phyloP scores from a whole-genome alignment of 805 yeast genomes.

The Myxozyma kluyveri region DNA sequence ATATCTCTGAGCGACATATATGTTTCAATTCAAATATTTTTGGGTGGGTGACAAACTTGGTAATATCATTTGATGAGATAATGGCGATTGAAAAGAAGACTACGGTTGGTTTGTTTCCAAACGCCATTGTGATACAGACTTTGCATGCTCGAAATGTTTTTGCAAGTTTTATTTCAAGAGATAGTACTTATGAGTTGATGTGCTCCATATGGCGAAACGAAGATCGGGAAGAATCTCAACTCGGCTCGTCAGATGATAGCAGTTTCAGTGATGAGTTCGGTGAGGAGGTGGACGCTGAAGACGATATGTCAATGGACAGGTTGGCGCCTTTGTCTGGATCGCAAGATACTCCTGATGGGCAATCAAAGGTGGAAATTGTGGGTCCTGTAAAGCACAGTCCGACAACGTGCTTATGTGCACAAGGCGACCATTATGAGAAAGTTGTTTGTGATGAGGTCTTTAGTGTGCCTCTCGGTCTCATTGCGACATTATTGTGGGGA shows the following conservation, averaged over 20 bases:
- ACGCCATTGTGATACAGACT: conserved; percentile 76
- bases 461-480: conserved; percentile 73
- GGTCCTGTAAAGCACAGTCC: conserved; percentile 68
- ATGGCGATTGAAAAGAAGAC: conserved; percentile 70
- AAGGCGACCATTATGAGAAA: conserved; percentile 34
- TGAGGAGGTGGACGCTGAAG: conserved; percentile 29
- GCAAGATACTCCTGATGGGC: conserved; percentile 35
- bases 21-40: conserved; percentile 84
- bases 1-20: conserved; percentile 69
- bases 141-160: conserved; percentile 63
- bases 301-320: conserved; percentile 5
- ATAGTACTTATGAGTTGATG: conserved; percentile 67
- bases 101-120: conserved; percentile 88
- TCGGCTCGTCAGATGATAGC: conserved; percentile 11
- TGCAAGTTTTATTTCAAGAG: conserved; percentile 85
- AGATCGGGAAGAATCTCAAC: conserved; percentile 15
- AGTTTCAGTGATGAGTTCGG: conserved; percentile 43
- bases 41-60: conserved; percentile 85
- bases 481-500: conserved; percentile 71
- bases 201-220: conserved; percentile 63
- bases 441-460: conserved; percentile 40
- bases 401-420: conserved; percentile 49
- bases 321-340: too few relatives aligned
- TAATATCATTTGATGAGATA: conserved; percentile 70
- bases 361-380: conserved; percentile 10